Conservation (phyloP, 2,329 filamentous ascomycete species). For the Xylariaceae sp. region DNA sequence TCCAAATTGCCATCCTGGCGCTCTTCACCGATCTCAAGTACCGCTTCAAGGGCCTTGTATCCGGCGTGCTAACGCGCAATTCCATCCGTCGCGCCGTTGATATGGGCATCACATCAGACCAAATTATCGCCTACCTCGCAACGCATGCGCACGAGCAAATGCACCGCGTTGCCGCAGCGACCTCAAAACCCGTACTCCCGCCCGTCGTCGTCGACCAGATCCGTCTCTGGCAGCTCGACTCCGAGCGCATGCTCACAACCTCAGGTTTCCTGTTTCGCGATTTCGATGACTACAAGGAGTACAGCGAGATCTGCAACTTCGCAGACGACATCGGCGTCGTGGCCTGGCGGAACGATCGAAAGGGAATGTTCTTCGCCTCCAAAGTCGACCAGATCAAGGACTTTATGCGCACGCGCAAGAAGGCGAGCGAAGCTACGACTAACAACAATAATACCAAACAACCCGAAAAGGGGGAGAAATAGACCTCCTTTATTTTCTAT, state of each 20-base stretch:
- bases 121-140: constrained; percentile 89
- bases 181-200: constrained; percentile 69
- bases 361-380: constrained; percentile 84
- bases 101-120: constrained; percentile 87
- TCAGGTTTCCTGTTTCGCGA: constrained; percentile 86
- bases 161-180: constrained; percentile 57
- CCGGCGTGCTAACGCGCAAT: constrained; percentile 81
- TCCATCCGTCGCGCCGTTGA: constrained; percentile 83
- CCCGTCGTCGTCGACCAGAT: constrained; percentile 98
- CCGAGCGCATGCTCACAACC: constrained; percentile 84
- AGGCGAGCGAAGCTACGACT: constrained; percentile 26
- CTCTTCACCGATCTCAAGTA: constrained; percentile 85
- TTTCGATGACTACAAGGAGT: constrained; percentile 68
- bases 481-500: background rate
- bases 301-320: constrained; percentile 65
- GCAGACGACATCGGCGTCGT: constrained; percentile 88
- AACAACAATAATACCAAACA: background rate
- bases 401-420: constrained; percentile 55
- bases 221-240: constrained; percentile 93
- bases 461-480: background rate
- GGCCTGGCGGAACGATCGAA: constrained; percentile 75
- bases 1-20: constrained; percentile 89
- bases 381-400: constrained; percentile 82
- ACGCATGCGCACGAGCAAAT: constrained; percentile 95
- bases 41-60: constrained; percentile 91